These are phyloP conservation scores for Hypomyces perniciosus DNA, from an alignment of 2,329 filamentous ascomycete genomes.

Conservation along the genomic window DNA sequence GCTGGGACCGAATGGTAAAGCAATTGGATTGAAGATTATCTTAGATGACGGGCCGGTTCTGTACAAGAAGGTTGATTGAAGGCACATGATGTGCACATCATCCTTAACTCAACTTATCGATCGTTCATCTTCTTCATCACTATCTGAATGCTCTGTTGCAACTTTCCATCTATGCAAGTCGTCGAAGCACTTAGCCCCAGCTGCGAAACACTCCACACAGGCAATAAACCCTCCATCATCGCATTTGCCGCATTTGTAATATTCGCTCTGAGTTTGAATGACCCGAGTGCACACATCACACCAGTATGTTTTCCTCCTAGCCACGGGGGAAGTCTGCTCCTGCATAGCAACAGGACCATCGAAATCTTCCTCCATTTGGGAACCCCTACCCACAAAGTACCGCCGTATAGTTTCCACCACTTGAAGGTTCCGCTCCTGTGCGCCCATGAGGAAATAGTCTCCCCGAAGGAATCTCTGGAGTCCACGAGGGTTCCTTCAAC, in stretches of 20 bases:
- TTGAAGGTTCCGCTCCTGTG: not conserved
- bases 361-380: not conserved
- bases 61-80: not conserved
- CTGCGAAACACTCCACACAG: slow-evolving; percentile 9
- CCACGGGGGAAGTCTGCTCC: not conserved
- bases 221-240: slow-evolving; percentile 14
- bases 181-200: slow-evolving; percentile 4
- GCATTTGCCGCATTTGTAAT: slow-evolving; percentile 10
- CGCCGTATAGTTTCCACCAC: not conserved
- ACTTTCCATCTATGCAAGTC: slow-evolving; percentile 3
- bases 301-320: slow-evolving; percentile 4
- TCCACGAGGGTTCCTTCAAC: not conserved
- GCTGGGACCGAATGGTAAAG: not conserved
- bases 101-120: too few relatives aligned
- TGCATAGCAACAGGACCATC: too few relatives aligned
- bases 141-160: not conserved
- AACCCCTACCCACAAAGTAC: not conserved
- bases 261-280: slow-evolving; percentile 1
- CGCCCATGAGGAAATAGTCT: slow-evolving; percentile 10
- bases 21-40: not conserved
- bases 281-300: slow-evolving; percentile 15
- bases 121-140: not conserved
- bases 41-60: not conserved
- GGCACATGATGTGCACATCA: not conserved
- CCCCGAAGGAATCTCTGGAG: slow-evolving; percentile 4